Conservation (phyloP, 78 protist species). For the Cavenderia fasciculata region DNA sequence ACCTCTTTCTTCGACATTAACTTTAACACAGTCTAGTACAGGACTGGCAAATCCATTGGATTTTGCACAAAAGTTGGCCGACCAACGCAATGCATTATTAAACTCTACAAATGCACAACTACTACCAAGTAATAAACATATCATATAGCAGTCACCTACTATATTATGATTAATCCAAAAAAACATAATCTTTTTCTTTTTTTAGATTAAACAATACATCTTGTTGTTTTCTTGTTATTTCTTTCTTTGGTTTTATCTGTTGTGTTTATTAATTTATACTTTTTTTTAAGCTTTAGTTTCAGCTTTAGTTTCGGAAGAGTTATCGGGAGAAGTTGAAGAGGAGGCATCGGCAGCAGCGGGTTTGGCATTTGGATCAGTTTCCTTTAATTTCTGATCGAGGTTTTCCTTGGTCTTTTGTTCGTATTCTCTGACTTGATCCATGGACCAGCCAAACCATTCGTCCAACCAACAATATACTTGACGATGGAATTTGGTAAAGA, state of each 20-base stretch:
- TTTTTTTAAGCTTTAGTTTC: no score
- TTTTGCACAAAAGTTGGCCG: no score
- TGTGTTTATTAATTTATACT: no score
- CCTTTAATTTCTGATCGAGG: slow-evolving; percentile 53
- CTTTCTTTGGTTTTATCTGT: no score
- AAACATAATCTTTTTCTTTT: neutral
- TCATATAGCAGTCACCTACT: no score
- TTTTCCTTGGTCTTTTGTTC: slow-evolving; percentile 79
- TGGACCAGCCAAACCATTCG: slow-evolving; percentile 86
- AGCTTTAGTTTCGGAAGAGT: neutral
- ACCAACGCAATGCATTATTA: no score
- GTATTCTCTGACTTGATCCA: slow-evolving; percentile 84
- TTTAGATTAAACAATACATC: neutral
- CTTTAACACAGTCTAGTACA: no score
- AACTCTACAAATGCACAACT: no score
- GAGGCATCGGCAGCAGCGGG: neutral
- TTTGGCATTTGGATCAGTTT: neutral
- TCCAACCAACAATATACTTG: slow-evolving; percentile 91
- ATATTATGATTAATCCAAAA: neutral
- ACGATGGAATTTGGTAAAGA: slow-evolving; percentile 80
- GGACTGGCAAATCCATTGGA: no score
- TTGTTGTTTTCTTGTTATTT: no score
- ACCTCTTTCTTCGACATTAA: no score
- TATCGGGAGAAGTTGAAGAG: neutral
- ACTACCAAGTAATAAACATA: no score